Evolutionary conservation across 441 rosid genomes (phyloP), one percentile per base, ranked within the genome.

Genomic region (Manihot esculenta): DNA sequence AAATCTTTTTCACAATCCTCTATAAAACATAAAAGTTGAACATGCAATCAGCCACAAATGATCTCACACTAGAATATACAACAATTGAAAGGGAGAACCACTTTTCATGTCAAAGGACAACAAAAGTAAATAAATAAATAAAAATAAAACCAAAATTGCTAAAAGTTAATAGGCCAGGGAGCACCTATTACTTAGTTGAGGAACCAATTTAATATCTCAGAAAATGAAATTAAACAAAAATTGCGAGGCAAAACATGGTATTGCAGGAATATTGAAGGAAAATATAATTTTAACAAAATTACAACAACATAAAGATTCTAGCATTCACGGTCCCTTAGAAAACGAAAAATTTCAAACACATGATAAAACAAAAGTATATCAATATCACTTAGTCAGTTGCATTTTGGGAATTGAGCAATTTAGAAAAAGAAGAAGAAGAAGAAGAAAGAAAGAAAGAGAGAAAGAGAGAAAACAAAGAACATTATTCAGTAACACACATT

Each of bases 1-100:
- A 68, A 68, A 65, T 51, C 76, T 69, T 57, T 72, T 62, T 63
- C 66, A 74, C 54, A 62, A 73, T 54, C 80, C 81, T 62, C 8
- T 15, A 66, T 7, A 51, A 27, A 64, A 26, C 15, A 66, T 38
- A 63, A 27, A 72, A 20, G 35, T 1, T 10, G 17, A 47, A 49
- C 54, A 23, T 11, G 64, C 30, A 77, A 72, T 61, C 59, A 45
- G 54, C 62, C 45, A 10, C 49, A 55, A 20, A 14, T 44, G 27
- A 21, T 38, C 18, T 38, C 41, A 57, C 8, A 30, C 9, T 21
- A 9, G 13, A 66, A 30, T 30, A 30, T 30, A 50, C 21, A 50
- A n/a, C 8, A 7, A 49, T 50, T 9, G 18, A 14, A 58, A 58
- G 59, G 7, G 10, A 26, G 38, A 58, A 14, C 14, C 57, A 10